Base-by-base conservation (phyloP, 768 basidiomycete genomes). In the Mycena crocata region DNA sequence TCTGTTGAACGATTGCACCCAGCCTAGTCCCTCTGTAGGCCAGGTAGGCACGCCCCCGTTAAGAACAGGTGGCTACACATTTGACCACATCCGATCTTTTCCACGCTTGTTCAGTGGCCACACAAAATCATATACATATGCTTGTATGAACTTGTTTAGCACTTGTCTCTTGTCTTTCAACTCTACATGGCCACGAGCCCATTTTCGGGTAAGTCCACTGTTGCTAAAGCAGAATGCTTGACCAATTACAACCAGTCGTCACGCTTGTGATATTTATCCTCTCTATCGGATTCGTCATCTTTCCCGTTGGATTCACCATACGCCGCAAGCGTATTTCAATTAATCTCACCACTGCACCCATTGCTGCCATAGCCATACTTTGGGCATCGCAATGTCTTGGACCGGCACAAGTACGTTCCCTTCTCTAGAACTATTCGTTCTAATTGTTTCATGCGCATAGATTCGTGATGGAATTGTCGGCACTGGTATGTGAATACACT, bases 381-480 rank as follows among this genome's bases (percentile, higher is more conserved):
- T 86, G 85, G 85, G 85, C 84, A 1, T 71, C 85, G 0, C 83
- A 85, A 74, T 86, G 85, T 64, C 70, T 86, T 5, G 80, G 79
- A 3, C 70, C 77, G 5, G 75, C 75, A 28, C 77, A 73, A 75
- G 76, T 58, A 64, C 30, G 73, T 26, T 13, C 48, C 34, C 28
- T 9, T 5, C 8, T 42, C 21, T 34, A 17, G 3, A 7, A 12
- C 26, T 2, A 60, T 32, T 1, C 10, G 10, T 48, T 2, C 21
- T 42, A 21, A 34, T 32, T n/a, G n/a, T n/a, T 21, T n/a, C 17
- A 19, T 1, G 14, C 40, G 44, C 26, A 0, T 45, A 85, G 78
- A 85, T 97, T 44, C 84, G 90, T 15, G 79, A 86, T 62, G 96
- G 96, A 1, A 94, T 97, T 58, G 88, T 96, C 31, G 66, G 66